Percentiles rank a stretch among this genome's conserved stretches.
phyloP scores from a whole-genome alignment of 192 early-diverging fungal genomes.

The Coemansia sp. region DNA sequence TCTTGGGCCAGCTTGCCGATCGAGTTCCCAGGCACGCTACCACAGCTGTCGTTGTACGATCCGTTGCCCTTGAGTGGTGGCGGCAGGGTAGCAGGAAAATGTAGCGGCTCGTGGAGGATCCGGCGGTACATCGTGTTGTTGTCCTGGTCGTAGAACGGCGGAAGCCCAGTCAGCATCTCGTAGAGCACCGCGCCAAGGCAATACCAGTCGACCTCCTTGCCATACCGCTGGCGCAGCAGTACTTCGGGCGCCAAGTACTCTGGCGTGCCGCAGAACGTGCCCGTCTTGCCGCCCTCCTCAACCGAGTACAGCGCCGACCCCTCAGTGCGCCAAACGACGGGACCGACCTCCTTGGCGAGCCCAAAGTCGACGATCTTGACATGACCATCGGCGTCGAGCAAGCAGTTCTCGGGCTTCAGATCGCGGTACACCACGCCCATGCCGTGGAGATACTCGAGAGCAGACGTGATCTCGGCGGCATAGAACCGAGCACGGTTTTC shows the following conservation, averaged over 20 bases:
- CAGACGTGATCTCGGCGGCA: slow-evolving; percentile 59
- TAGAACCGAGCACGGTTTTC: slow-evolving; percentile 68
- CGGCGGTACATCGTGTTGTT: slow-evolving; percentile 29
- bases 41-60: neutral
- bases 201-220: slow-evolving; percentile 71
- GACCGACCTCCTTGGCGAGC: slow-evolving; percentile 73
- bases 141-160: slow-evolving; percentile 59
- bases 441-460: slow-evolving; percentile 78
- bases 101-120: slow-evolving; percentile 22
- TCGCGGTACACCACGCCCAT: slow-evolving; percentile 93
- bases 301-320: slow-evolving; percentile 35
- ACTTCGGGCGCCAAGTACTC: slow-evolving; percentile 74
- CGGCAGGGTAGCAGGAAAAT: slow-evolving; percentile 26
- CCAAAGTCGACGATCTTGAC: slow-evolving; percentile 98
- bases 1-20: slow-evolving; percentile 8
- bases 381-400: slow-evolving; percentile 75
- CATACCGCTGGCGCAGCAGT: slow-evolving; percentile 61
- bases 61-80: slow-evolving; percentile 11
- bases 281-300: slow-evolving; percentile 60
- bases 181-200: slow-evolving; percentile 71
- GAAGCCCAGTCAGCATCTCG: slow-evolving; percentile 61
- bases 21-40: neutral
- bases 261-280: slow-evolving; percentile 77
- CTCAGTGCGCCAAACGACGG: slow-evolving; percentile 74
- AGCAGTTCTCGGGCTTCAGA: slow-evolving; percentile 83